Base-by-base conservation (phyloP, 768 basidiomycete species). In the Antrodiella citrinella region DNA sequence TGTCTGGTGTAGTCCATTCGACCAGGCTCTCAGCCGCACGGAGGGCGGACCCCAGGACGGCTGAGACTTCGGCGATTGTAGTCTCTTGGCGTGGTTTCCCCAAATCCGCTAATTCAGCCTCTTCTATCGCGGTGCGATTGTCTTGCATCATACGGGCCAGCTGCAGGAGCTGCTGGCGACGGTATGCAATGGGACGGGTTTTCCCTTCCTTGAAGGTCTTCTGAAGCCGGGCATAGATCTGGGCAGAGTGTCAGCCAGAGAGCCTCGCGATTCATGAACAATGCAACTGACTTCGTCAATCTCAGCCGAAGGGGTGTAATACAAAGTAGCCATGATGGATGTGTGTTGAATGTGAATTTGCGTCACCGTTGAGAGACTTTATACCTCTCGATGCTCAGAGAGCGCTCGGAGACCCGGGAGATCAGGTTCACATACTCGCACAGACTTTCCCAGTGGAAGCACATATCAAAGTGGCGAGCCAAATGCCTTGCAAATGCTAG, bases 81-180 rank as follows among this genome's bases (percentile, higher is more conserved):
- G 24, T 38, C 52, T 65, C 64, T 1, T 53, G 51, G 1, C 51
- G 48, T 3, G 54, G 61, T 44, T 62, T 62, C 15, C 58, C 56
- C 4, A 65, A 57, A 46, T 64, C 57, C 1, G 62, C 54, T 43
- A 69, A 62, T 30, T 64, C 47, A 22, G 80, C 74, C 2, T 74
- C 71, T 9, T 69, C 69, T 43, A 86, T 59, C 2, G 66, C 70
- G 2, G 77, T 71, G 1, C 67, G 55, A 60, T 88, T 82, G 10
- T 85, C 78, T 55, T 85, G 77, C 18, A 72, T 64, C 65, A 86
- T 65, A 15, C 72, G 75, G 23, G 78, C 81, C 23, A 89, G 70
- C 53, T 81, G 79, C 45, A 71, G 68, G 38, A 89, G 70, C 53
- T 89, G 86, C 42, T 76, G 71, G 49, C 76, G 74, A 4, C 86